A percentile compares a stretch with the other conserved stretches of the same genome.
These are phyloP conservation scores for Tillandsia fasciculata DNA, from an alignment of 176 grass and related monocot species.

Conservation along the genomic window DNA sequence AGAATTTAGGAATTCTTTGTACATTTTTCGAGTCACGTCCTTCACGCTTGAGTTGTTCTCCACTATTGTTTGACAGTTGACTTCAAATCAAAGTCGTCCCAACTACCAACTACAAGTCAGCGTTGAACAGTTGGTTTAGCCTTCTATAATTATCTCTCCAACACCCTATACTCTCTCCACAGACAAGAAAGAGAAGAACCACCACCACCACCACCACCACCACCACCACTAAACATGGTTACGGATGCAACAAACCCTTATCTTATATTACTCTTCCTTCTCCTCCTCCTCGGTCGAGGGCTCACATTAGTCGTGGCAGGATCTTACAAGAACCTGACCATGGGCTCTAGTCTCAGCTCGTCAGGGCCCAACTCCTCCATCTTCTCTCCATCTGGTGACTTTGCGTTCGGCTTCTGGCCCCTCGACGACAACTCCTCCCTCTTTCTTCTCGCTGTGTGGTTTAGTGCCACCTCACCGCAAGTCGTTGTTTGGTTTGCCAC, in stretches of 20 bases:
- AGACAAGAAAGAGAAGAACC: neutral
- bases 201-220: slow-evolving; percentile 1
- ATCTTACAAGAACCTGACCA: neutral
- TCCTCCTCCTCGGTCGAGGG: neutral
- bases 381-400: slow-evolving; percentile 30
- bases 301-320: neutral
- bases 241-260: neutral
- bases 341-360: neutral
- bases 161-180: no score
- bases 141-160: no score
- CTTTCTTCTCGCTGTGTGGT: slow-evolving; percentile 34
- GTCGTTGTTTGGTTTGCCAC: slow-evolving; percentile 27
- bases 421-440: slow-evolving; percentile 7
- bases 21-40: no score
- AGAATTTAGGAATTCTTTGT: no score
- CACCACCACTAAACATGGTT: no score
- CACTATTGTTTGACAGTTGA: no score
- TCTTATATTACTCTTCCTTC: neutral
- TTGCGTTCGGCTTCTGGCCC: slow-evolving; percentile 31
- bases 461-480: slow-evolving; percentile 18
- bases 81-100: no score
- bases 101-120: no score
- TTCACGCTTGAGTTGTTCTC: no score
- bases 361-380: neutral
- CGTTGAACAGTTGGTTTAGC: no score